These are phyloP conservation scores for Penicillium pancosmium DNA, from an alignment of 495 filamentous ascomycete species.

Conservation along the genomic window DNA sequence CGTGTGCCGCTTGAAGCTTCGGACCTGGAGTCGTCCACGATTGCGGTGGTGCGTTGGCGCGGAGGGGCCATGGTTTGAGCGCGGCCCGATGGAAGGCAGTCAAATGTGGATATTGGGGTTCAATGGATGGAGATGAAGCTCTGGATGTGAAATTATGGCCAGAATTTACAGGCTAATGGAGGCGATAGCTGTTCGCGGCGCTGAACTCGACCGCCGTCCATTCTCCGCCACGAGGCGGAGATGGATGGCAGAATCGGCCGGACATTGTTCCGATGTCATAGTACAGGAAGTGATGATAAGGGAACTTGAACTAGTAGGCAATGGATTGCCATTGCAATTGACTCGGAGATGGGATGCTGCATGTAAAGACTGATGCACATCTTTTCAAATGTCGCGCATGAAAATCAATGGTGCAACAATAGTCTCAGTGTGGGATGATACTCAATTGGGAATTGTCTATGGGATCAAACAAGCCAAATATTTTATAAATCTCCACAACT, in stretches of 20 bases:
- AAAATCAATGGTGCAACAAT: background rate
- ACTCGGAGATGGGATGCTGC: background rate
- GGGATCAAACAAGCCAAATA: conserved; percentile 2
- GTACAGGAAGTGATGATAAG: background rate
- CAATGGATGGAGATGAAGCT: conserved; percentile 13
- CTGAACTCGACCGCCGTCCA: background rate
- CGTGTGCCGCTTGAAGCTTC: conserved; percentile 56
- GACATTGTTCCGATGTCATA: conserved; percentile 14
- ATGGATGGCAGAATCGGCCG: conserved; percentile 9
- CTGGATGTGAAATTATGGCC: conserved; percentile 1
- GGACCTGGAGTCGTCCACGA: conserved; percentile 55
- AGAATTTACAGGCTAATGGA: background rate
- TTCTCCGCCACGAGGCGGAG: conserved; percentile 4
- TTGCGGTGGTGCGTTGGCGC: conserved; percentile 46
- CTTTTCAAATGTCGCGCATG: background rate
- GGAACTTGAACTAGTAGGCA: background rate
- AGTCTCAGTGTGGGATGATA: background rate
- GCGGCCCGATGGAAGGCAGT: conserved; percentile 10
- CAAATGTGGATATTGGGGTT: conserved; percentile 3
- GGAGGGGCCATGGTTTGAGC: conserved; percentile 46
- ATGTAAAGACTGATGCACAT: background rate
- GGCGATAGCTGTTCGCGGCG: background rate
- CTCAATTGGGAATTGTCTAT: background rate
- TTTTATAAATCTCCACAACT: background rate
- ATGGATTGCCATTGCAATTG: background rate